Evolutionary conservation across 1,284 basidiomycete species (phyloP), one percentile per base, ranked within the genome.

Genomic region (Pyrrhoderma lamaoense): DNA sequence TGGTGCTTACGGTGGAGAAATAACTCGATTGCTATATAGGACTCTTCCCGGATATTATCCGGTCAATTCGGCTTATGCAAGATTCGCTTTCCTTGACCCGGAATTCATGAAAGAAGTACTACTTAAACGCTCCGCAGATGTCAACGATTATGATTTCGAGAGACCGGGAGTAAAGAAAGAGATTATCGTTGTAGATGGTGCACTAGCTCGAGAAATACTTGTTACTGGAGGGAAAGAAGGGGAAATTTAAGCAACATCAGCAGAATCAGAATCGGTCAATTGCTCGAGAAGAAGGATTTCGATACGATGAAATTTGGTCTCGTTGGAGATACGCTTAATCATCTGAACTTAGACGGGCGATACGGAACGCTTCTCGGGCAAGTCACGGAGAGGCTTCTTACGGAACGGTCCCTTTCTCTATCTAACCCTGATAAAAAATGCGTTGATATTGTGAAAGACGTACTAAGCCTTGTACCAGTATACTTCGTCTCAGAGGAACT

Each of bases 401-500:
- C 62, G 35, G 58, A 63, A 11, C 55, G 56, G 25, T 53, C 48
- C 2, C 22, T 53, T 21, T 36, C 57, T 8, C 5, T 40, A 7
- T 63, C 66, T 23, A 70, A 67, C 27, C 57, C 64, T 11, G 39
- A 56, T 3, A 64, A 61, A 16, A 67, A 63, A 38, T 72, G 70
- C 51, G 61, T 91, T 37, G 85, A 93, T 62, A 71, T 92, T 47
- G 77, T 90, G 14, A 71, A 73, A 44, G 81, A 90, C 58, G 84
- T 90, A 19, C 74, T 85, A 63, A 85, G 88, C 59, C 64, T 77
- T 34, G 60, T 82, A 38, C 81, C 85, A 0, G 67, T 86, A 9
- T 71, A 79, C 57, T 89, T 82, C 81, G 70, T 84, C 23, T 73
- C 78, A 2, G 70, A 79, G 52, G 65, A 77, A 52, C 67, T 88